Evolutionary conservation across 768 basidiomycete species (phyloP).

Genomic region (Lactarius hengduanensis): DNA sequence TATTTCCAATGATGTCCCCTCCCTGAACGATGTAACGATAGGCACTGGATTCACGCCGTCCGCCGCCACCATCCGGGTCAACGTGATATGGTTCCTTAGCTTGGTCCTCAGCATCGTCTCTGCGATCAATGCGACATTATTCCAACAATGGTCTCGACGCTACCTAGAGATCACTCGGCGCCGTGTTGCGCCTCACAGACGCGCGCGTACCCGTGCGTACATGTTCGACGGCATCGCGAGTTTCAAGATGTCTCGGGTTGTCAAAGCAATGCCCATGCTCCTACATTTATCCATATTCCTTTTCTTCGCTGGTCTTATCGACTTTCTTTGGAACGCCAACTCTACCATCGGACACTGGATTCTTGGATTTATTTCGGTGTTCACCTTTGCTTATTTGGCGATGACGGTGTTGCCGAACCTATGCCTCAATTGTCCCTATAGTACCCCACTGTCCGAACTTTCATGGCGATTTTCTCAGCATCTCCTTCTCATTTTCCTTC

Average conservation of each 20-base stretch:
- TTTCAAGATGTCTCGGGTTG: not conserved
- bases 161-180: not conserved
- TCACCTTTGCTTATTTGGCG: not conserved
- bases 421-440: slow-evolving; percentile 4
- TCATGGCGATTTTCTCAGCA: not conserved
- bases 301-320: not conserved
- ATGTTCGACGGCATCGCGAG: not conserved
- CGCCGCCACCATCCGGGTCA: not conserved
- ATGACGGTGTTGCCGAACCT: not conserved
- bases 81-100: slow-evolving; percentile 8
- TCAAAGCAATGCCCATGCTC: not conserved
- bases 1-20: no score
- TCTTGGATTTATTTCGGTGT: not conserved
- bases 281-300: not conserved
- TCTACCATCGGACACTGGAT: no score
- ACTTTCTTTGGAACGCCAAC: not conserved
- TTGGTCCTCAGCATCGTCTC: not conserved
- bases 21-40: not conserved
- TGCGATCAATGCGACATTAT: not conserved
- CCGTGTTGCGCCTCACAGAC: not conserved
- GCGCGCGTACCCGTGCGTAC: not conserved
- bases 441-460: slow-evolving; percentile 9
- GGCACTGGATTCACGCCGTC: no score
- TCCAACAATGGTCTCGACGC: not conserved
- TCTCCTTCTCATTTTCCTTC: not conserved